Conservation (phyloP, 805 yeast species). For the Nakazawaea populi region DNA sequence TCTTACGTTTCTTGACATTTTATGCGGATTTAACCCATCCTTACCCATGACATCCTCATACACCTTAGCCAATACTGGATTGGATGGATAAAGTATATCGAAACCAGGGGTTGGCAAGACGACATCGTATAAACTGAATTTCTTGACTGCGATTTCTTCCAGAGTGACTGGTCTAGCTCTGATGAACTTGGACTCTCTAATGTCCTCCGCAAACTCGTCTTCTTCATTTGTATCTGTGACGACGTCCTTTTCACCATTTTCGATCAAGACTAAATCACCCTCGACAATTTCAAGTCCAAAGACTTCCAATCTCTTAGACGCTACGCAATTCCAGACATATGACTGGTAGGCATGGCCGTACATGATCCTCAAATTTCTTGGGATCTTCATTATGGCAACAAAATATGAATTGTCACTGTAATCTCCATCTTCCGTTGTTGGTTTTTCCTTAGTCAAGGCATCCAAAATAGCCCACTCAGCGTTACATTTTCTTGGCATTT, state of each 20-base stretch:
- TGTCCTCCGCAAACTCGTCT: conserved; percentile 66
- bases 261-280: conserved; percentile 72
- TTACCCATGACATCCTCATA: conserved; percentile 70
- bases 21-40: conserved; percentile 79
- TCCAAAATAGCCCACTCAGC: conserved; percentile 78
- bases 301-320: conserved; percentile 65
- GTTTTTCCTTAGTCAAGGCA: conserved; percentile 47
- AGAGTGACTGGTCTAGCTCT: conserved; percentile 73
- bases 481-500: conserved; percentile 82
- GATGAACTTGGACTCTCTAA: conserved; percentile 46
- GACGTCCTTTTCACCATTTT: conserved; percentile 13
- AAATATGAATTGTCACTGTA: conserved; percentile 55
- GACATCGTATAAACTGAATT: conserved; percentile 69
- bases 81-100: conserved; percentile 81
- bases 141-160: conserved; percentile 57
- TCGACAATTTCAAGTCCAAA: conserved; percentile 66
- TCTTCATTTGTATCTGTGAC: conserved; percentile 23
- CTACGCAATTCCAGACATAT: conserved; percentile 87
- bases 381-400: conserved; percentile 80
- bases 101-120: conserved; percentile 97
- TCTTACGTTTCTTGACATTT: conserved; percentile 77
- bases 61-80: conserved; percentile 48
- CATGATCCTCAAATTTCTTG: conserved; percentile 88
- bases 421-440: conserved; percentile 29
- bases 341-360: conserved; percentile 98